Evolutionary conservation across 495 filamentous ascomycete genomes (phyloP).

Genomic region (Friedmanniomyces simplex): DNA sequence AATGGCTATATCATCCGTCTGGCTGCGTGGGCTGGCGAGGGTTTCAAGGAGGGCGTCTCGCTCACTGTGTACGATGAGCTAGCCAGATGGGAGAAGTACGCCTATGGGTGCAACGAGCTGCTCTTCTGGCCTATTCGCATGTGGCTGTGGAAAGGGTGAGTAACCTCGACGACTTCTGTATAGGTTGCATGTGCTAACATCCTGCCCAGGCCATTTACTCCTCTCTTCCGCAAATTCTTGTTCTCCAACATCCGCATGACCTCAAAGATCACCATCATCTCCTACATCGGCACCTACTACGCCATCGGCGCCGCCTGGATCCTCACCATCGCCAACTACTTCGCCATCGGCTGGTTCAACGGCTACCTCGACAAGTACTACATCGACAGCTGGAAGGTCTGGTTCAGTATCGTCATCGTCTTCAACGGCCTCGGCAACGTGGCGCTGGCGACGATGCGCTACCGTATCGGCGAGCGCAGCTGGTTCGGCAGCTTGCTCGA

Average conservation of each 20-base stretch:
- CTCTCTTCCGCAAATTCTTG: slow-evolving; percentile 64
- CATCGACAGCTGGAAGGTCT: slow-evolving; percentile 36
- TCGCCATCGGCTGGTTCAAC: slow-evolving; percentile 51
- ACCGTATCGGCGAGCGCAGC: slow-evolving; percentile 34
- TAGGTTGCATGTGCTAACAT: not conserved
- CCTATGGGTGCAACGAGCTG: slow-evolving; percentile 74
- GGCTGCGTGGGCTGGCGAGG: slow-evolving; percentile 60
- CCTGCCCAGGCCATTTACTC: slow-evolving; percentile 54
- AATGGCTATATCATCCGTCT: slow-evolving; percentile 64
- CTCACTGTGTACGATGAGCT: slow-evolving; percentile 78
- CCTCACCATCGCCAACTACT: slow-evolving; percentile 66
- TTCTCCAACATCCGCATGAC: slow-evolving; percentile 66
- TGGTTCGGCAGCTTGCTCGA: slow-evolving; percentile 29
- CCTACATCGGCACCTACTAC: slow-evolving; percentile 78
- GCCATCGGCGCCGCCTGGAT: slow-evolving; percentile 72
- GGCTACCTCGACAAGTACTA: slow-evolving; percentile 40
- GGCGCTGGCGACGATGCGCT: slow-evolving; percentile 38
- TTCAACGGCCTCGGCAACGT: slow-evolving; percentile 42
- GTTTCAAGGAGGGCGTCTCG: slow-evolving; percentile 77
- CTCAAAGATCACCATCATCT: slow-evolving; percentile 69
- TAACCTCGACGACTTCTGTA: not conserved
- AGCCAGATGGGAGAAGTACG: slow-evolving; percentile 77
- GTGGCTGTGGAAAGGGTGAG: slow-evolving; percentile 32
- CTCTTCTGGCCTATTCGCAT: slow-evolving; percentile 41
- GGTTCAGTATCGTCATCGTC: slow-evolving; percentile 36